Base-by-base conservation (phyloP, 305 asterid genomes). In the Fraxinus sp. region DNA sequence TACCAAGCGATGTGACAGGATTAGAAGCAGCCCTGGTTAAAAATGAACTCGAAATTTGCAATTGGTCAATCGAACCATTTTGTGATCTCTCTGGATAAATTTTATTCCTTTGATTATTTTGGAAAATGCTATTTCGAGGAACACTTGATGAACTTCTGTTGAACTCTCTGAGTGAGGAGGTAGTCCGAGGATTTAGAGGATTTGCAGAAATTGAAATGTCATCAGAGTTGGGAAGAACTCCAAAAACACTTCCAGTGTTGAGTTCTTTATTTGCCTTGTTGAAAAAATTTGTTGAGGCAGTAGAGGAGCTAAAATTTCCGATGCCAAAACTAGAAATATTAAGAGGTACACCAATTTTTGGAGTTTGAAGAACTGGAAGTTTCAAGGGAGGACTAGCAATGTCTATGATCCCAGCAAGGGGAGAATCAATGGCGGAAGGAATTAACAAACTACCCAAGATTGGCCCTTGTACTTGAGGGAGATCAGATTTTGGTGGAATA, bases 371-470 rank as follows among this genome's bases (percentile, higher is more conserved):
- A 80, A 59, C 55, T 55, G 85, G 80, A 77, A 71, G 64, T 79
- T 81, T 52, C 64, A 77, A 66, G 59, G 87, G 64, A 76, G 84
- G 41, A 30, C 66, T 32, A 52, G 70, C 76, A 84, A 41, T 77
- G 85, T 79, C 83, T 79, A 73, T 80, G 26, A 30, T 78, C 30
- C 28, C 39, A 79, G 72, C 80, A 39, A 33, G 44, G 80, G 83
- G 62, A 77, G 83, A 79, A 80, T 80, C 78, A 46, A 79, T 41
- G 44, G 78, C 76, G 70, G 88, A 88, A 73, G 84, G 83, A 32
- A 84, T 83, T 85, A 93, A 83, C 79, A 92, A 81, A 89, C 85
- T 91, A 74, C 94, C 83, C 88, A 93, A 76, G 77, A 90, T 28
- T 30, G 97, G 97, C 78, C 89, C 97, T 84, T 83, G 91, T 44